Base-by-base conservation (phyloP, 2,329 filamentous ascomycete genomes). In the Botrytis paeoniae region DNA sequence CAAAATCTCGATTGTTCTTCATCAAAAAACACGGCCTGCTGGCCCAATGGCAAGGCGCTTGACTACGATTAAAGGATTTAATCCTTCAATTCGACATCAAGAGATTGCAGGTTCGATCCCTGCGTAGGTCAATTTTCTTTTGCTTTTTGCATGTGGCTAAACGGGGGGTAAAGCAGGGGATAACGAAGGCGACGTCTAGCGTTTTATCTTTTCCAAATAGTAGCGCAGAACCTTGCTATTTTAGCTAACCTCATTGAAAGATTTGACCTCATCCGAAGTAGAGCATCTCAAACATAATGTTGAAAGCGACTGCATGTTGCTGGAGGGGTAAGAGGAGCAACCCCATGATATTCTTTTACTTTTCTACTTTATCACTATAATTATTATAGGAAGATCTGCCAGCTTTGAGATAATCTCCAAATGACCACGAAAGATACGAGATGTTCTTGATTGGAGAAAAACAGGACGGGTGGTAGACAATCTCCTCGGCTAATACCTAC, bases 11-110 rank as follows among this genome's bases (percentile, higher is more conserved):
- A 0, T 1, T 7, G 4, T 1, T 7, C 6, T 0, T 9, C 22
- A n/a, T 39, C 12, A 62, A 39, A 32, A 4, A 25, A 4, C 2
- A 32, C 4, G 69, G 69, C 69, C 69, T 71, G 69, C 69, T 83
- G 82, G 82, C 82, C 82, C 82, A 84, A 84, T 84, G 83, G 83
- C 80, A 84, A 84, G 82, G 83, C 83, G 83, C 82, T 83, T 84
- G 83, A 84, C 83, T 84, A 84, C 83, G 83, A 83, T 25, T 35
- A 29, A 20, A 29, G 45, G 25, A 16, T 12, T 16, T 0, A 0
- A 14, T 29, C 45, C 60, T 10, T 7, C n/a, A 29, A n/a, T 4
- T 39, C 16, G 63, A 4, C 1, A 84, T 84, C 83, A 83, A 83
- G 81, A 84, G 83, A 83, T 83, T 84, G 82, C 80, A 82, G 82